Conservation (phyloP, 1,284 basidiomycete species). For the Rhodotorula sp. region DNA sequence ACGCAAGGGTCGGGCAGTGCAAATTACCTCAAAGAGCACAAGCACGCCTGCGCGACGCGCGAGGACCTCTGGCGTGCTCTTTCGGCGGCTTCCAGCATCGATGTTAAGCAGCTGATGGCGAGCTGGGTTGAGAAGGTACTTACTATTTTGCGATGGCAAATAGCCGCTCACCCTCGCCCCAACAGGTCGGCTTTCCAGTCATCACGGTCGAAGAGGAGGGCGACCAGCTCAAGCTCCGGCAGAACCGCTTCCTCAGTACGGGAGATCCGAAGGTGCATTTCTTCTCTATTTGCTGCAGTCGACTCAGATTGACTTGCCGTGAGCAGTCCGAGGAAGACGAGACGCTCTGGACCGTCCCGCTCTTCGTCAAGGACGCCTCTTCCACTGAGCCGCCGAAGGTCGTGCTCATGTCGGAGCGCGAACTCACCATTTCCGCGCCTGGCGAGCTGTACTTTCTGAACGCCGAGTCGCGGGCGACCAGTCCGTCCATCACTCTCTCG, state of each 20-base stretch:
- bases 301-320: too few species aligned
- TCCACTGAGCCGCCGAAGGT: constrained; percentile 58
- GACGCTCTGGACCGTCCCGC: constrained; percentile 85
- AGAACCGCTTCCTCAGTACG: constrained; percentile 90
- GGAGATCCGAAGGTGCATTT: constrained; percentile 64
- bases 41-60: constrained; percentile 82
- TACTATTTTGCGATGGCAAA: background rate
- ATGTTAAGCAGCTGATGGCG: constrained; percentile 82
- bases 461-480: constrained; percentile 83
- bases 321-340: constrained; percentile 72
- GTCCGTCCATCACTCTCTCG: constrained; percentile 52
- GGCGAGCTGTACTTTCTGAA: constrained; percentile 79
- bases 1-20: too few species aligned
- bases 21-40: constrained; percentile 77
- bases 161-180: background rate
- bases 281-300: too few species aligned
- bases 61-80: constrained; percentile 90
- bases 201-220: constrained; percentile 78
- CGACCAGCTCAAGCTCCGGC: constrained; percentile 62
- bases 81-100: constrained; percentile 70
- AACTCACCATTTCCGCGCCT: constrained; percentile 70
- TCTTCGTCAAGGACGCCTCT: constrained; percentile 70
- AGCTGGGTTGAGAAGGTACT: constrained; percentile 80
- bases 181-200: constrained; percentile 59
- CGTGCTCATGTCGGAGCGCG: constrained; percentile 64